Conservation (phyloP, 2,329 filamentous ascomycete species). For the Apiospora kogelbergensis region DNA sequence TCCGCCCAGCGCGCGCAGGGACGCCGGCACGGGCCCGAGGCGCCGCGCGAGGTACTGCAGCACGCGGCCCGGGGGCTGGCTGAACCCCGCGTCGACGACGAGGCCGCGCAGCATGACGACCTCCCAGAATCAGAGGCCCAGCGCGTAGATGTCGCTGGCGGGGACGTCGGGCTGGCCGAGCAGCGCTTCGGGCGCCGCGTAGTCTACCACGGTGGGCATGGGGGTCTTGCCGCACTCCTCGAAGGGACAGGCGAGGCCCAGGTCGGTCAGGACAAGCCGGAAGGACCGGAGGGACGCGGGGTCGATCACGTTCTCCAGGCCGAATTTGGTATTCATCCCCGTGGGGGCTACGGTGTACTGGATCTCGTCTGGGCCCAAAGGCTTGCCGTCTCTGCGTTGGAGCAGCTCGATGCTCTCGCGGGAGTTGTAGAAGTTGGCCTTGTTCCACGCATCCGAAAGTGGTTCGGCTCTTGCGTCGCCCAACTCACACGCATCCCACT, state of each 20-base stretch:
- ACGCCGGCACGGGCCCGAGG: not conserved
- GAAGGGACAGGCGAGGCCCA: not conserved
- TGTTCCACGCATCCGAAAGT: too few relatives aligned
- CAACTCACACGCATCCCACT: not conserved
- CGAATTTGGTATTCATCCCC: too few relatives aligned
- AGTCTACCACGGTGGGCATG: not conserved
- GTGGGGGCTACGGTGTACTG: too few relatives aligned
- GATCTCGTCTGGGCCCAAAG: too few relatives aligned
- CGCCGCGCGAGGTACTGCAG: not conserved
- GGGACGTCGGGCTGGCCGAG: not conserved
- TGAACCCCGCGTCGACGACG: not conserved
- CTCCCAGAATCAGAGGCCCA: conserved; percentile 4
- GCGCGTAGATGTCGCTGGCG: not conserved
- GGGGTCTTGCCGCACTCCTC: not conserved
- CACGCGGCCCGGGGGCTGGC: not conserved
- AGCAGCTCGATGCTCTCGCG: too few relatives aligned
- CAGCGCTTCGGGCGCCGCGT: not conserved
- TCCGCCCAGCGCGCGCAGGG: not conserved
- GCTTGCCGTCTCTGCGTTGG: too few relatives aligned
- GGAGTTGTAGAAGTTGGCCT: not conserved
- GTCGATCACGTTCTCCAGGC: not conserved
- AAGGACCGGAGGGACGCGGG: not conserved
- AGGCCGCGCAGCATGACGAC: conserved; percentile 1
- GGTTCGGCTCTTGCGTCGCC: not conserved
- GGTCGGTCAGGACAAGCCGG: not conserved